phyloP scores from a whole-genome alignment of 228 moss, liverwort and hornwort genomes.

The Sphagnum fallax region DNA sequence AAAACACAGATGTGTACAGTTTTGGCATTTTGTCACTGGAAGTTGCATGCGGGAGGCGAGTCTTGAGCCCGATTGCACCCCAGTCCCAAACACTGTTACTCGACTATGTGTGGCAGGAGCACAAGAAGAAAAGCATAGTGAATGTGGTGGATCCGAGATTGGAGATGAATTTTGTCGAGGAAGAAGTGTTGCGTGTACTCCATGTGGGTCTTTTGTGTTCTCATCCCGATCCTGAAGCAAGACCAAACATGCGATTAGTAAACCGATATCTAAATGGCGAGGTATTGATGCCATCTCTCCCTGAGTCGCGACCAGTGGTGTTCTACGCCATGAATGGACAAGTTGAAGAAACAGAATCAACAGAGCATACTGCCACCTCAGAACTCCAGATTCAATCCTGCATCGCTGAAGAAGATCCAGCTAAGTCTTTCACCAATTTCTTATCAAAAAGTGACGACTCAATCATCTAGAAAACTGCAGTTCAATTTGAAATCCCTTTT shows the following conservation, averaged over 20 bases:
- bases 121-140: constrained; percentile 12
- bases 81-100: constrained; percentile 15
- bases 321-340: too few relatives aligned
- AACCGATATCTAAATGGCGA: constrained; percentile 38
- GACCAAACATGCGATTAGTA: constrained; percentile 49
- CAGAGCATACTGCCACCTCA: too few relatives aligned
- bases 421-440: too few relatives aligned
- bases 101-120: constrained; percentile 32
- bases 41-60: constrained; percentile 30
- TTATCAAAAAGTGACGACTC: too few relatives aligned
- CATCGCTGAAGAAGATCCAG: too few relatives aligned
- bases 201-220: constrained; percentile 47
- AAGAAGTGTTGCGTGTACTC: constrained; percentile 24
- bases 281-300: constrained; percentile 25
- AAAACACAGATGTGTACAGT: too few relatives aligned
- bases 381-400: too few relatives aligned
- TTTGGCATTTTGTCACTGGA: constrained; percentile 28
- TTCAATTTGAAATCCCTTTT: too few relatives aligned
- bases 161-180: neutral
- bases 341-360: too few relatives aligned
- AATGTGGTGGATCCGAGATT: constrained; percentile 20
- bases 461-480: too few relatives aligned
- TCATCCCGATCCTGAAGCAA: constrained; percentile 27
- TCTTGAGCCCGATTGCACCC: neutral
- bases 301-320: constrained; percentile 8